Percentiles rank a stretch among this genome's conserved stretches.
Evolutionary conservation across 352 stramenopile genomes (phyloP).

Genomic region (Pythium insidiosum): DNA sequence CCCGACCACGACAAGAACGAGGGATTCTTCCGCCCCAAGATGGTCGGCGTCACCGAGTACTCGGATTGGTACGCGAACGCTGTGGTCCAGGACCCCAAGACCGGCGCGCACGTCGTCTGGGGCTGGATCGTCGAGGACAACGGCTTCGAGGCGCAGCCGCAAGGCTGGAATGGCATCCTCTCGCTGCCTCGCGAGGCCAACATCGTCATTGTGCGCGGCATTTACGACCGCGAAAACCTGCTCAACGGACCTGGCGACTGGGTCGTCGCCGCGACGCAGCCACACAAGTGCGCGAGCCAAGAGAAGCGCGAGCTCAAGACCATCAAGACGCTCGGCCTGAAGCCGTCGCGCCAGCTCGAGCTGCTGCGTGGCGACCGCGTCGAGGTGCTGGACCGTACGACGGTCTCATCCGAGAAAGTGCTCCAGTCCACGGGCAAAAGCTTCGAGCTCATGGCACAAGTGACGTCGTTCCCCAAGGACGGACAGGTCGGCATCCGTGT

Average conservation of each 20-base stretch:
- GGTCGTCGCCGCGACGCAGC: conserved; percentile 38
- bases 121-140: conserved; percentile 63
- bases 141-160: conserved; percentile 31
- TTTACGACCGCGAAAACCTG: conserved; percentile 39
- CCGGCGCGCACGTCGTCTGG: conserved; percentile 43
- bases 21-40: conserved; percentile 36
- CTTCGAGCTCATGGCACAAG: conserved; percentile 44
- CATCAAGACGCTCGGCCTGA: conserved; percentile 52
- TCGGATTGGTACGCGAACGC: conserved; percentile 66
- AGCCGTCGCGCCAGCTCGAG: conserved; percentile 37
- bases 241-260: conserved; percentile 42
- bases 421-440: conserved; percentile 35
- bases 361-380: conserved; percentile 34
- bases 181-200: conserved; percentile 44
- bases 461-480: conserved; percentile 30
- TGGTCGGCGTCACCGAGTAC: conserved; percentile 54
- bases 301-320: conserved; percentile 33
- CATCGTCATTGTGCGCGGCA: conserved; percentile 38
- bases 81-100: conserved; percentile 52
- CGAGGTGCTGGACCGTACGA: conserved; percentile 19
- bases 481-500: conserved; percentile 51
- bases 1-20: conserved; percentile 15
- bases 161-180: conserved; percentile 62
- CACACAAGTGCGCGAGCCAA: conserved; percentile 14
- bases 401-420: conserved; percentile 19